Base-by-base conservation (phyloP, 257 asterid genomes). In the Solanum rostratum region DNA sequence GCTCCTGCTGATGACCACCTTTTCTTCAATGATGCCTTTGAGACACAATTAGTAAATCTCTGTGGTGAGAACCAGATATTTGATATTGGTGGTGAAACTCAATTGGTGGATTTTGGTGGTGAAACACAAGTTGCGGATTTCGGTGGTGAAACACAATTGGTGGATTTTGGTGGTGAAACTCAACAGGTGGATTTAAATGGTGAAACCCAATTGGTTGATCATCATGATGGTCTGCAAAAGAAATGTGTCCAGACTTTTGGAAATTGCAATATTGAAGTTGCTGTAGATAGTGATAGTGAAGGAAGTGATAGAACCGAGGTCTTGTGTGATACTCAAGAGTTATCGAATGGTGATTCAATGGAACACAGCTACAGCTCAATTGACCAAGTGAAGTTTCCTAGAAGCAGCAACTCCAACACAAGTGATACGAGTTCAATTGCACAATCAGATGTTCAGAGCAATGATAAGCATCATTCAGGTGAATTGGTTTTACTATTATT, bases 181-280 rank as follows among this genome's bases (percentile, higher is more conserved):
- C 89, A 85, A 83, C 78, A 43, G 24, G 20, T 86, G 76, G 88
- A 90, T 55, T 63, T 84, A 50, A 55, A 15, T 24, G 79, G 29
- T 45, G 97, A 90, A 87, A 95, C 97, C 52, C 98, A 96, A 87
- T 89, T 86, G 82, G 82, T 92, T 80, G 94, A 91, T 73, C 90
- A 93, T 88, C 53, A 70, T 83, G 90, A 88, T 84, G 87, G 87
- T 89, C 74, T 85, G 80, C 85, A 84, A 22, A 43, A 69, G 85
- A 52, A 82, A 73, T 78, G 45, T 37, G 68, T 84, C 12, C 91
- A 87, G 84, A 86, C 90, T 39, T 84, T 83, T 30, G 88, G 89
- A 43, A 92, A 86, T 71, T 84, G 76, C 52, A 79, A 86, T 84
- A 43, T 84, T 16, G 91, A 90, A 85, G 89, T 81, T 87, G 89